These are phyloP conservation scores for Carex arenaria DNA, from an alignment of 202 grass and related monocot species.

Conservation along the genomic window DNA sequence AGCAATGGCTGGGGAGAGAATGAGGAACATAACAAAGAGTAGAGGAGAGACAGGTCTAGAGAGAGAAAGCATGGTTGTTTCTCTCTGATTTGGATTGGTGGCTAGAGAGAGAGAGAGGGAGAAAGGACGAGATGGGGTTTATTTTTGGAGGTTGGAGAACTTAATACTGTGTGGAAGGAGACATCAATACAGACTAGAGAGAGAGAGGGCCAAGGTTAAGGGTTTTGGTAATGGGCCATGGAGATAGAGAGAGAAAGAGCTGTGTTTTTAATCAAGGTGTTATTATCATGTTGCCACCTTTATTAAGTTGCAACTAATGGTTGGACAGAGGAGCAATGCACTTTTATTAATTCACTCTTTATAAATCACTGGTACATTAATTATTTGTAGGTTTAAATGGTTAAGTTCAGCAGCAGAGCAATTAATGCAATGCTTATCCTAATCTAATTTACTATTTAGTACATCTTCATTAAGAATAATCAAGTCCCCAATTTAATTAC, in stretches of 20 bases:
- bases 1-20: slow-evolving; percentile 14
- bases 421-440: not conserved
- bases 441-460: not conserved
- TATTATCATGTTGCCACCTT: not conserved
- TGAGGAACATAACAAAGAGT: slow-evolving; percentile 27
- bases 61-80: slow-evolving; percentile 29
- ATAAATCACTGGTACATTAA: not conserved
- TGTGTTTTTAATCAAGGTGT: not conserved
- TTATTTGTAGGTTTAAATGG: slow-evolving; percentile 2
- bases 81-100: slow-evolving; percentile 23
- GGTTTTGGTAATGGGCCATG: slow-evolving; percentile 28
- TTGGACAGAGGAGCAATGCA: not conserved
- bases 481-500: not conserved
- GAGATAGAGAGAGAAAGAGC: not conserved
- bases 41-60: slow-evolving; percentile 9
- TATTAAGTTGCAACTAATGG: not conserved
- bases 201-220: not conserved
- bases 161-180: not conserved
- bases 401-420: not conserved
- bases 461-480: not conserved
- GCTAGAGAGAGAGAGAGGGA: not conserved
- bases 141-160: not conserved
- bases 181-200: not conserved
- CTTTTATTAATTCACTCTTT: not conserved
- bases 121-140: not conserved